These are phyloP conservation scores for Raddia guianensis DNA, from an alignment of 176 grass and related monocot genomes.

Conservation along the genomic window DNA sequence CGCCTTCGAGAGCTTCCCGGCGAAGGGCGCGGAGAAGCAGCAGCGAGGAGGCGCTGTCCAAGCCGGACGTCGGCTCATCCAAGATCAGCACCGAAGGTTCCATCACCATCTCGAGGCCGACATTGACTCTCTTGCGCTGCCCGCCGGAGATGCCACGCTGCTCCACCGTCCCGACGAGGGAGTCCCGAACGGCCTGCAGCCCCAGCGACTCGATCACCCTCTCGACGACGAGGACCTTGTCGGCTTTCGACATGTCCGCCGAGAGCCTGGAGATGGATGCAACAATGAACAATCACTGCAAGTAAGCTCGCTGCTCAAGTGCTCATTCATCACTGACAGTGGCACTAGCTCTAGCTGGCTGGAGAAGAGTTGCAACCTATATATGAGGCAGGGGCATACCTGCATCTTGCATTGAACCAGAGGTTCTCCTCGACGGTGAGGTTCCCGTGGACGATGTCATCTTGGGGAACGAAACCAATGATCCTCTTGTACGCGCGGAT, in stretches of 20 bases:
- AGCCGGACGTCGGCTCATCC: constrained; percentile 89
- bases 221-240: constrained; percentile 93
- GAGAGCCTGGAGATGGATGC: constrained; percentile 59
- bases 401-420: constrained; percentile 99
- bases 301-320: constrained; percentile 13
- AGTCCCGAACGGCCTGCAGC: constrained; percentile 82
- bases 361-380: neutral
- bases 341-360: no score
- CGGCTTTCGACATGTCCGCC: constrained; percentile 86
- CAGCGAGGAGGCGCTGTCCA: constrained; percentile 95
- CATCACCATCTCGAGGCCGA: constrained; percentile 98
- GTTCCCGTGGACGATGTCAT: constrained; percentile 98
- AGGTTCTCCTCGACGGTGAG: constrained; percentile 96
- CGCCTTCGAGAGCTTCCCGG: constrained; percentile 88
- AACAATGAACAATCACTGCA: neutral
- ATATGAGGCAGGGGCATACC: constrained; percentile 42
- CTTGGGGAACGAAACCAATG: constrained; percentile 96
- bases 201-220: constrained; percentile 93
- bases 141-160: constrained; percentile 92
- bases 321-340: no score
- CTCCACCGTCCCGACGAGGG: constrained; percentile 85
- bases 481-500: constrained; percentile 95
- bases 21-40: constrained; percentile 84
- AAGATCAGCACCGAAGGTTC: constrained; percentile 91
- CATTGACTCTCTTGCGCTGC: constrained; percentile 93